These are phyloP conservation scores for Rosa multiflora DNA, from an alignment of 306 rosid species.

Conservation along the genomic window DNA sequence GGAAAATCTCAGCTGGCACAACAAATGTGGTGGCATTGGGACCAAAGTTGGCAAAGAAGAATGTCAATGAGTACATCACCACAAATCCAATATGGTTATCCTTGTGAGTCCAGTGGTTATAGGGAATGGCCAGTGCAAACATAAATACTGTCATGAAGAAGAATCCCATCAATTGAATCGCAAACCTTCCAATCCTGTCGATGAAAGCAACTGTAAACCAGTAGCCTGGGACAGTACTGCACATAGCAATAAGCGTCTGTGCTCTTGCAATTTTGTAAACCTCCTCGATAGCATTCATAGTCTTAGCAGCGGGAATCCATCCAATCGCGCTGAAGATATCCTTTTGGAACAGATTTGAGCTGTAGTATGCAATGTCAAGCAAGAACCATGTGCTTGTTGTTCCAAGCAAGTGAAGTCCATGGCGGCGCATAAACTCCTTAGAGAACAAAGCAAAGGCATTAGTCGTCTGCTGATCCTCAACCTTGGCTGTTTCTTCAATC, in stretches of 20 bases:
- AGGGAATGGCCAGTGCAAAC: constrained; percentile 79
- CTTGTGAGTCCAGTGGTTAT: constrained; percentile 61
- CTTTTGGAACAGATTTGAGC: constrained; percentile 73
- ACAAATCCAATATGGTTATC: constrained; percentile 60
- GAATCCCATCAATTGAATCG: constrained; percentile 73
- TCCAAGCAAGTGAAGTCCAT: constrained; percentile 69
- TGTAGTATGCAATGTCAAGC: constrained; percentile 71
- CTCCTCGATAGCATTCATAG: constrained; percentile 71
- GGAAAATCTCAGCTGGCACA: constrained; percentile 80
- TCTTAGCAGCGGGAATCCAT: constrained; percentile 63
- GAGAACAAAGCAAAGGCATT: constrained; percentile 52
- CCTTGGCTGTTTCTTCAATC: constrained; percentile 30
- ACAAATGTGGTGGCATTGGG: constrained; percentile 82
- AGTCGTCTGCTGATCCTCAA: constrained; percentile 1
- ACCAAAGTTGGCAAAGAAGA: constrained; percentile 78
- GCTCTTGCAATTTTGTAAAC: constrained; percentile 60
- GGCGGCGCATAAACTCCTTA: constrained; percentile 49
- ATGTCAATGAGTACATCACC: constrained; percentile 54
- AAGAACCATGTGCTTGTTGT: constrained; percentile 72
- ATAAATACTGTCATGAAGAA: constrained; percentile 79
- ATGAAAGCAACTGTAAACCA: constrained; percentile 74
- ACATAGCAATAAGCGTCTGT: constrained; percentile 71
- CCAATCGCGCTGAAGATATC: constrained; percentile 74
- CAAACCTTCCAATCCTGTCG: constrained; percentile 67
- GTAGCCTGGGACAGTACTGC: constrained; percentile 80